phyloP scores from a whole-genome alignment of 202 grass and related monocot species.

The Zizania palustris region DNA sequence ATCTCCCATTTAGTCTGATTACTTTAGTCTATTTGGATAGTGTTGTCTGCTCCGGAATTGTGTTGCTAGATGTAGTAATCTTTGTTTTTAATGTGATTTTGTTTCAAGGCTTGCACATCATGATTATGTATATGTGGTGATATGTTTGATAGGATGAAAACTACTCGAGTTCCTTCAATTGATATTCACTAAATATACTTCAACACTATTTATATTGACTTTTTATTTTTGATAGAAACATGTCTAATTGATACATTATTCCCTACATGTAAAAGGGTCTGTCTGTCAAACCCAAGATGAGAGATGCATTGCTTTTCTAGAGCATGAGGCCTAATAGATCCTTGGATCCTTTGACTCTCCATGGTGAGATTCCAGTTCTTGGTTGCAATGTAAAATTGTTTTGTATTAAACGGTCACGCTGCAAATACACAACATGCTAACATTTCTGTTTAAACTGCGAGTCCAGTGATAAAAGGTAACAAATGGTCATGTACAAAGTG shows the following conservation, averaged over 20 bases:
- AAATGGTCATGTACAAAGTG: slow-evolving; percentile 99
- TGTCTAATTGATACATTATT: too few species aligned
- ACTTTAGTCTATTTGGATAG: slow-evolving; percentile 12
- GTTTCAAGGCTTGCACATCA: background rate
- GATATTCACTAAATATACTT: slow-evolving; percentile 22
- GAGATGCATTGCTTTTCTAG: slow-evolving; percentile 98
- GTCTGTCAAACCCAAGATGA: slow-evolving; percentile 91
- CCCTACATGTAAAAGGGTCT: too few species aligned
- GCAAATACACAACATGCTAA: slow-evolving; percentile 31
- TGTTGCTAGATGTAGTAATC: background rate
- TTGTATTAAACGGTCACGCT: background rate
- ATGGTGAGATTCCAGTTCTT: slow-evolving; percentile 59
- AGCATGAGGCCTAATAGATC: slow-evolving; percentile 93
- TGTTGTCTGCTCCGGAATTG: background rate
- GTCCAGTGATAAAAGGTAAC: slow-evolving; percentile 81
- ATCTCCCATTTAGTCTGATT: slow-evolving; percentile 17
- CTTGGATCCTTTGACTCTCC: slow-evolving; percentile 78
- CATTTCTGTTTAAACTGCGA: slow-evolving; percentile 10
- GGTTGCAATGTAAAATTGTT: background rate
- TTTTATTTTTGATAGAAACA: too few species aligned
- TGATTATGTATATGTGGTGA: background rate
- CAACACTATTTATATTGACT: background rate
- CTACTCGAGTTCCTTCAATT: slow-evolving; percentile 36
- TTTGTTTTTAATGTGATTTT: background rate
- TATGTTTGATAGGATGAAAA: slow-evolving; percentile 31